Percentiles rank a stretch among this genome's conserved stretches.
Conservation (phyloP, 805 yeast species). For the Lipomyces spencermartinsiae region DNA sequence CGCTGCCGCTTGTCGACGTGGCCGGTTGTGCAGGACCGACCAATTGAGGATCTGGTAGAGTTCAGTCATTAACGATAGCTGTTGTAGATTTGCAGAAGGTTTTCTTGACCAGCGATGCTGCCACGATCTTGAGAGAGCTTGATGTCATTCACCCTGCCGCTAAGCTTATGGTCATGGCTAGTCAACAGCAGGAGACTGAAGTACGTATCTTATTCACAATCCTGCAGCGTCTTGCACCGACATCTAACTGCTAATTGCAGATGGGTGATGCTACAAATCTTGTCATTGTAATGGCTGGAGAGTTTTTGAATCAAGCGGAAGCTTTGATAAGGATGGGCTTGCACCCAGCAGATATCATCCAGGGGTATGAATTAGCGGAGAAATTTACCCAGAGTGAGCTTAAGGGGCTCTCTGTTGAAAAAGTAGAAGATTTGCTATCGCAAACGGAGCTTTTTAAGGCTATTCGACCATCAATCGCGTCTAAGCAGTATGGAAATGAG, state of each 20-base stretch:
- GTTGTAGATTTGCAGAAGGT: constrained; percentile 68
- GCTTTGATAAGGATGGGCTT: constrained; percentile 83
- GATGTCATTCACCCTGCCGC: constrained; percentile 98
- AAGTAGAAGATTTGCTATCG: constrained; percentile 62
- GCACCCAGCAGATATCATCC: constrained; percentile 89
- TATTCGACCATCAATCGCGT: constrained; percentile 84
- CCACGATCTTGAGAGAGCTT: constrained; percentile 90
- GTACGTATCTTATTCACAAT: constrained; percentile 21
- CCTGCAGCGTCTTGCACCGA: background rate
- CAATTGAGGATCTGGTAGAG: background rate
- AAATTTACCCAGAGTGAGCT: constrained; percentile 61
- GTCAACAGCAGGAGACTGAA: constrained; percentile 94
- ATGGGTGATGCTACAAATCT: constrained; percentile 97
- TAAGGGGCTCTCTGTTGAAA: constrained; percentile 58
- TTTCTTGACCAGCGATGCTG: constrained; percentile 95
- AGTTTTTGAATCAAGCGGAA: constrained; percentile 83
- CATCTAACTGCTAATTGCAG: constrained; percentile 32
- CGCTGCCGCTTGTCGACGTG: background rate
- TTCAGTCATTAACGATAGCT: background rate
- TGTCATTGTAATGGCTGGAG: constrained; percentile 92
- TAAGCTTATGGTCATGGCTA: constrained; percentile 92
- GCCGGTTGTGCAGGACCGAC: background rate
- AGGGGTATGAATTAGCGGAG: constrained; percentile 90
- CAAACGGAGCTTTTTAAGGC: constrained; percentile 68
- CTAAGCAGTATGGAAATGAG: constrained; percentile 92